Evolutionary conservation across 148 eudicot species (phyloP), one percentile per base, ranked within the genome.

Genomic region (Vaccinium corymbosum): DNA sequence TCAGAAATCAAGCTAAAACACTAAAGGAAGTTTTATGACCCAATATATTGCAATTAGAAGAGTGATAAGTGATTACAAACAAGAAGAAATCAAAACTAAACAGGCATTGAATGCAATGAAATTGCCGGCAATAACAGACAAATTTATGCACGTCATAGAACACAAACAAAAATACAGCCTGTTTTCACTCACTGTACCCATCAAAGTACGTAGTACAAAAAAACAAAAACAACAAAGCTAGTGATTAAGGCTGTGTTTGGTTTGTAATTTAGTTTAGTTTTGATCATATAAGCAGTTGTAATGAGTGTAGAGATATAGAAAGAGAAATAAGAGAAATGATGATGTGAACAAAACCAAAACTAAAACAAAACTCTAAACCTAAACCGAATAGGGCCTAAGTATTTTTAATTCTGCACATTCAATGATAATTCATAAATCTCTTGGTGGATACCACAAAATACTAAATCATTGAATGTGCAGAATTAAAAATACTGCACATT

Each of bases 51-150:
- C 25, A 8, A 68, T 17, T 81, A 27, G 6, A 7, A 27, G 46
- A 46, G 57, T 25, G 56, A 81, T 68, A 4, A 81, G 61, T 8
- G 75, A 25, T 83, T 3, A 46, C 35, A 50, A 57, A 25, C 72
- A 56, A 83, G 56, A 83, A 61, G 22, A 82, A 74, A 55, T 19
- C 80, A 13, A 38, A 53, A 74, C 32, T 17, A 20, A 82, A 82
- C 78, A 55, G 0, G 7, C 46, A 29, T 61, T 13, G 29, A 82
- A 49, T 20, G 70, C 71, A 55, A 81, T 8, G 0, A 80, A 68
- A 66, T 80, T 25, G 59, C 61, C 48, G 73, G 81, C 80, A 48
- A 76, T 59, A 76, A 50, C 59, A 22, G 81, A 76, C 81, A 61
- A 57, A 76, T 3, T 59, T 11, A 32, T 16, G 25, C 9, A 76